Conservation (phyloP, 139 green algal species). For the Chlorella sp. region DNA sequence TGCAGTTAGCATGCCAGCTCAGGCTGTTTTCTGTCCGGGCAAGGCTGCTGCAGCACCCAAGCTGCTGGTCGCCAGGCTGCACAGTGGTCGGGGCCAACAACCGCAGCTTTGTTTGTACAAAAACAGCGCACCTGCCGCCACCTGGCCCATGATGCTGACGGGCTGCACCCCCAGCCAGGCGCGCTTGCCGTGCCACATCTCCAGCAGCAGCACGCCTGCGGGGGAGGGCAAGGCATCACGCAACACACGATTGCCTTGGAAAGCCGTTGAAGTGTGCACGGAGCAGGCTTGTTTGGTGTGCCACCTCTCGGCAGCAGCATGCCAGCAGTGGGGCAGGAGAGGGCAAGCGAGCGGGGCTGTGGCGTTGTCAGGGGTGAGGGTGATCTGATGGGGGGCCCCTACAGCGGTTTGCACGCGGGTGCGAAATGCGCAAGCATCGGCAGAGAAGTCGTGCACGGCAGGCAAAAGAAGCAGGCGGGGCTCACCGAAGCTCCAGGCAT, state of each 20-base stretch:
- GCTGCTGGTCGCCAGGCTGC: too few relatives aligned
- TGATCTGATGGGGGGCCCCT: too few relatives aligned
- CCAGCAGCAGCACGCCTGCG: not conserved
- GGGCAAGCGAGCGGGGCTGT: not conserved
- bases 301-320: not conserved
- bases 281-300: not conserved
- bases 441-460: not conserved
- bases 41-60: too few relatives aligned
- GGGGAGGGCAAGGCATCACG: not conserved
- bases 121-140: not conserved
- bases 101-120: too few relatives aligned
- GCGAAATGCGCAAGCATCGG: not conserved
- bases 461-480: not conserved
- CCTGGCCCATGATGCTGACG: not conserved
- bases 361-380: too few relatives aligned
- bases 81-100: too few relatives aligned
- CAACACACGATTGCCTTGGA: too few relatives aligned
- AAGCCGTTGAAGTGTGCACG: too few relatives aligned
- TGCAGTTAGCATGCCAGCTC: too few relatives aligned
- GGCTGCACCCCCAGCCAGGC: conserved; percentile 20
- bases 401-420: too few relatives aligned
- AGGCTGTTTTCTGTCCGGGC: too few relatives aligned
- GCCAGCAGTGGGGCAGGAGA: too few relatives aligned
- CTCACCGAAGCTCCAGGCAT: not conserved
- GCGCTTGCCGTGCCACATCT: conserved; percentile 23